phyloP scores from a whole-genome alignment of 2,329 filamentous ascomycete genomes.

The Epichloe amarillans region DNA sequence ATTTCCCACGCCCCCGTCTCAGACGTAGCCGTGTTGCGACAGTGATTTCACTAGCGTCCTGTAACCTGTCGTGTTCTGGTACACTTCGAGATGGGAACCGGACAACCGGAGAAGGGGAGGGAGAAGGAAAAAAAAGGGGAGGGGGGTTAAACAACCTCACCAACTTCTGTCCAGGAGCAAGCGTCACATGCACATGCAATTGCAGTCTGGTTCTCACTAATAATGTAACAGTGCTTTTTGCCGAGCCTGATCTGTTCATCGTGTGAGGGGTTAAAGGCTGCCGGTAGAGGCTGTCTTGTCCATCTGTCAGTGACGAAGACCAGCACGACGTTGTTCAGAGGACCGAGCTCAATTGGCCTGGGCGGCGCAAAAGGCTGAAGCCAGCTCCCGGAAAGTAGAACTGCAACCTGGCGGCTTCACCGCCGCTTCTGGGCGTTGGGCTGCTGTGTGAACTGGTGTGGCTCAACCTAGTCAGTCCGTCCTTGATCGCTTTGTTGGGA shows the following conservation, averaged over 20 bases:
- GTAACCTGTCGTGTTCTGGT: neutral
- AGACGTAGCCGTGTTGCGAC: neutral
- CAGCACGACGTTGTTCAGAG: neutral
- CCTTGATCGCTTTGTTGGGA: neutral
- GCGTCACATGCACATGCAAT: neutral
- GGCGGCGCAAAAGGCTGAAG: neutral
- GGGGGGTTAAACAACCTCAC: neutral
- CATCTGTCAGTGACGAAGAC: neutral
- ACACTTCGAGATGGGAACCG: neutral
- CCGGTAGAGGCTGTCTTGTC: too few relatives aligned
- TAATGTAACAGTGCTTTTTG: neutral
- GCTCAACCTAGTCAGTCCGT: neutral
- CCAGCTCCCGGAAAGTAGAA: neutral
- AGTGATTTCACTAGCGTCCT: neutral
- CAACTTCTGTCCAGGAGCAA: neutral
- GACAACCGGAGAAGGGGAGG: neutral
- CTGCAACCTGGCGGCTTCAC: slow-evolving; percentile 5
- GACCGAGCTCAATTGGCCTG: neutral
- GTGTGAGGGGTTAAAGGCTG: too few relatives aligned
- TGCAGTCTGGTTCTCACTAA: neutral
- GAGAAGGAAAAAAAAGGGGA: neutral
- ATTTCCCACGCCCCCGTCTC: neutral
- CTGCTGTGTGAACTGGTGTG: neutral
- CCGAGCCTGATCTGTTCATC: neutral
- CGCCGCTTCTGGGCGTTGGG: neutral